These are phyloP conservation scores for Tilletiaria anomala DNA, from an alignment of 1,284 basidiomycete genomes.

Conservation along the genomic window DNA sequence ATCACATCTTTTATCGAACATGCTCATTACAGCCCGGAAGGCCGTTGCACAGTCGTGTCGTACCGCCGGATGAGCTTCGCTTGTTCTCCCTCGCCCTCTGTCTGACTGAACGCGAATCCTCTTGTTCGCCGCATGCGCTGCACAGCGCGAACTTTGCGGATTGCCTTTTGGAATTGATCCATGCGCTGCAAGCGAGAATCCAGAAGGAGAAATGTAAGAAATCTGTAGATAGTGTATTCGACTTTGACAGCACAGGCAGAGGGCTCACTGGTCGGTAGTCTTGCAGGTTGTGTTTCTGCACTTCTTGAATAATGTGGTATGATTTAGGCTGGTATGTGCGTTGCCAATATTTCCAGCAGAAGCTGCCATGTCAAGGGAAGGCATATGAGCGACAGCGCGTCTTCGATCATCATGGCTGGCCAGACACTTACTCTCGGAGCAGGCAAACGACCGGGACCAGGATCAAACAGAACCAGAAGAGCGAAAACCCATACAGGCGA, in stretches of 20 bases:
- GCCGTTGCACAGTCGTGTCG: slow-evolving; percentile 24
- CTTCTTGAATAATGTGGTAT: slow-evolving; percentile 94
- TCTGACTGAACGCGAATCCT: slow-evolving; percentile 35
- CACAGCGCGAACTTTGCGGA: slow-evolving; percentile 36
- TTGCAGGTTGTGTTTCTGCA: slow-evolving; percentile 80
- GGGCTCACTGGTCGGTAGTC: slow-evolving; percentile 97
- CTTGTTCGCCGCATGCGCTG: slow-evolving; percentile 34
- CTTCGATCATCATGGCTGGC: slow-evolving; percentile 48
- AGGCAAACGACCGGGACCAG: slow-evolving; percentile 79
- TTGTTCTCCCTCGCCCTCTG: slow-evolving; percentile 30
- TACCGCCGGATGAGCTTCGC: slow-evolving; percentile 36
- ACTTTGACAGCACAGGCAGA: no score
- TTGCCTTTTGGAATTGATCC: slow-evolving; percentile 56
- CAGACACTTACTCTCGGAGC: slow-evolving; percentile 62
- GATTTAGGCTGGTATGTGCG: slow-evolving; percentile 77
- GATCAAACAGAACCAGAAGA: slow-evolving; percentile 80
- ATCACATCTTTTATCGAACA: no score
- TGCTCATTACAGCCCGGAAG: slow-evolving; percentile 2
- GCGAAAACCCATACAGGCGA: slow-evolving; percentile 65
- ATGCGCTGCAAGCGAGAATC: no score
- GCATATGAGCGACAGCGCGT: slow-evolving; percentile 58
- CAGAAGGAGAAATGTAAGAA: no score
- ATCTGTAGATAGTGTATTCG: no score
- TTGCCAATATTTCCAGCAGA: slow-evolving; percentile 34
- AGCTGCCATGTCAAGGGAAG: not conserved